Base-by-base conservation (phyloP, 164 flowering plant species). In the Tinospora cordifolia region DNA sequence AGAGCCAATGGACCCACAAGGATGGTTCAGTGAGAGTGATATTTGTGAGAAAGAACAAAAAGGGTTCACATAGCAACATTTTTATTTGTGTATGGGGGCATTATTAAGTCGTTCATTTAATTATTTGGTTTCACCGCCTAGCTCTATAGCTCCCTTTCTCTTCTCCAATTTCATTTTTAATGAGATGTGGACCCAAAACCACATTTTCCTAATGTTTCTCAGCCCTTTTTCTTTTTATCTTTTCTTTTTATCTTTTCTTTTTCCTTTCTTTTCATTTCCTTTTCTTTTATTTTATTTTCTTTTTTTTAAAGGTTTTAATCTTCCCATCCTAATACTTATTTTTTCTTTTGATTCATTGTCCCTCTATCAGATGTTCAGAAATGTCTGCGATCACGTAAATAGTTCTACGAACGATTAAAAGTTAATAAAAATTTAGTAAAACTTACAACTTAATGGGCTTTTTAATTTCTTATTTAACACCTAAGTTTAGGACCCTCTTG, bases 121-220 rank as follows among this genome's bases (percentile, higher is more conserved):
- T 51, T 19, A 54, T 54, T 17, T 4, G 60, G 60, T 54, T 54
- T 54, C 7, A n/a, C 60, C 21, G 60, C 60, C 60, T 19, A 7
- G 9, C 59, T 17, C 3, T 17, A 21, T 21, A 19, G 8, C n/a
- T 54, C 22, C 60, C 5, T 51, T 47, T 47, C 4, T 47, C 17
- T 47, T 47, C 19, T 47, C 17, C 19, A 13, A 13, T 47, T 47
- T 14, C 59, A n/a, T 19, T 54, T 54, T 19, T 54, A 21, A n/a
- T 54, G 60, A 54, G 60, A 54, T 54, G 60, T 54, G 60, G 60
- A 54, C 60, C 60, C 60, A n/a, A 54, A 54, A 54, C 60, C 2
- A 10, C 60, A 54, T 54, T 19, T 47, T 47, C 17, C 54, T 19
- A 12, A 47, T 46, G 15, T 6, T 10, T 46, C 51, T 46, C 3